Conservation (phyloP, 345 rosid genomes). For the Citrus reticulata region DNA sequence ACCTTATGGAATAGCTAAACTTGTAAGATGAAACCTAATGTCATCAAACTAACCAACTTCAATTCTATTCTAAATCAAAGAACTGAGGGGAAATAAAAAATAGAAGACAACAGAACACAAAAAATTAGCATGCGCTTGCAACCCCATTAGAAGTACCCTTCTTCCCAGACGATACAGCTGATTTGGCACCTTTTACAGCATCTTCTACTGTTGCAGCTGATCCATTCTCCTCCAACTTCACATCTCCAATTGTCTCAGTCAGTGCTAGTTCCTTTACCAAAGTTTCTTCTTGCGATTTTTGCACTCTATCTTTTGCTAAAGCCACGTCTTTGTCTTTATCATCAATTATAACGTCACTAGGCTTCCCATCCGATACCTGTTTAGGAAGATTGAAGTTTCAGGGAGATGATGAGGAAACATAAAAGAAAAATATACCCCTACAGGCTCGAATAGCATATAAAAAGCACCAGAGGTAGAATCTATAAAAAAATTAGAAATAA, state of each 20-base stretch:
- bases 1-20: conserved; percentile 3
- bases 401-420: neutral
- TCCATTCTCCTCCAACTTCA: conserved; percentile 19
- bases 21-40: neutral
- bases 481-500: neutral
- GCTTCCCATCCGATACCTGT: conserved; percentile 30
- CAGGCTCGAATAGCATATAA: neutral
- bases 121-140: conserved; percentile 45
- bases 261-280: conserved; percentile 3
- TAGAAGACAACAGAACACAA: neutral
- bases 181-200: neutral
- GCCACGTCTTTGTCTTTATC: neutral
- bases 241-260: conserved; percentile 27
- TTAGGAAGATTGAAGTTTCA: neutral
- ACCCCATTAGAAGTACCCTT: conserved; percentile 17
- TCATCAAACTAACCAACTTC: conserved; percentile 7
- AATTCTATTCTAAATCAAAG: conserved; percentile 9
- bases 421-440: neutral
- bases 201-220: conserved; percentile 18
- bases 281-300: conserved; percentile 16
- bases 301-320: conserved; percentile 9
- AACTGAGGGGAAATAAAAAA: neutral
- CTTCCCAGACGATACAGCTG: conserved; percentile 17
- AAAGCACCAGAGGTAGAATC: neutral
- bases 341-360: conserved; percentile 3